Evolutionary conservation across 2,329 filamentous ascomycete species (phyloP).

Genomic region (Paecilomyces formosus): DNA sequence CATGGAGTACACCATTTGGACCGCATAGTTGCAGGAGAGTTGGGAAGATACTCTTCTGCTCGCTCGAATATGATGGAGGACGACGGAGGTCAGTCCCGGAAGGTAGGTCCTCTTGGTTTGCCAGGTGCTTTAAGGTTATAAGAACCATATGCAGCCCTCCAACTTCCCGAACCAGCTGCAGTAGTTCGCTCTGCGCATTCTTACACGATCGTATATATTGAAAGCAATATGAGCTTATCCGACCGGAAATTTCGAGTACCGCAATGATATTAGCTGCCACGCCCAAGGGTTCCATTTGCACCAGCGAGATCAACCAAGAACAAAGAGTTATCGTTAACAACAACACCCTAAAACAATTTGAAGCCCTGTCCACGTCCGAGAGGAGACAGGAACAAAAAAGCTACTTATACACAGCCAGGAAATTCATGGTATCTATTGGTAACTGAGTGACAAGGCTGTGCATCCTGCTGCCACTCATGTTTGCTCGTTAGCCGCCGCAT

Average conservation of each 20-base stretch:
- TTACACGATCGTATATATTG: constrained; percentile 3
- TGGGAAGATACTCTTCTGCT: background rate
- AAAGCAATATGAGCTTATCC: constrained; percentile 3
- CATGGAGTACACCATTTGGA: constrained; percentile 3
- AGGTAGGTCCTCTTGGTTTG: background rate
- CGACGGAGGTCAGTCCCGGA: background rate
- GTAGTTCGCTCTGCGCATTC: constrained; percentile 1
- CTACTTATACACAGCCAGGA: background rate
- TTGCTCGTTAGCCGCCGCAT: background rate
- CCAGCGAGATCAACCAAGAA: too few relatives aligned
- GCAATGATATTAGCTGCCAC: constrained; percentile 11
- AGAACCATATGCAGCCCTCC: constrained; percentile 5
- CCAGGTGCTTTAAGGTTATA: constrained; percentile 1
- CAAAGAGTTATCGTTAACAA: background rate
- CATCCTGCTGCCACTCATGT: background rate
- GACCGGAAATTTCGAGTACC: constrained; percentile 6
- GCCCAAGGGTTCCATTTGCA: constrained; percentile 11
- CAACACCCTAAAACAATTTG: background rate
- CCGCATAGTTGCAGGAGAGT: constrained; percentile 2
- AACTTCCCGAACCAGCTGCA: constrained; percentile 3
- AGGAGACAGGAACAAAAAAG: background rate
- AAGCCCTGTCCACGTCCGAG: background rate
- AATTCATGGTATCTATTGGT: background rate
- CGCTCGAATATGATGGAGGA: background rate
- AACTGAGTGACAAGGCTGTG: background rate